Conservation (phyloP, 164 flowering plant genomes). For the Amborella trichopoda region DNA sequence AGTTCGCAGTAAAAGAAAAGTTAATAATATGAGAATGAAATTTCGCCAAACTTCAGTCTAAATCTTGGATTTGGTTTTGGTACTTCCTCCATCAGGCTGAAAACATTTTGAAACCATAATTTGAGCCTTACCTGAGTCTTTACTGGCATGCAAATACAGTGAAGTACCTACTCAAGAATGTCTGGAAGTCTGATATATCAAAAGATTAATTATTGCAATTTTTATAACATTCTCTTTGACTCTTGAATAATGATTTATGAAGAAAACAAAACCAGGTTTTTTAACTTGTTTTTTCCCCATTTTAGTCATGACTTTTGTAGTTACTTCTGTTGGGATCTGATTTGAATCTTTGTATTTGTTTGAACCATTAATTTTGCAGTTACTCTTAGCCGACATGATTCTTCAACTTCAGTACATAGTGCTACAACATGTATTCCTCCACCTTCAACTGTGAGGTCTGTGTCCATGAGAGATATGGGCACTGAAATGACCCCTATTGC, state of each 20-base stretch:
- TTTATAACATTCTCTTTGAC: neutral
- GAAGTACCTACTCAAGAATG: too few species aligned
- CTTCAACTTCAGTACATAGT: conserved; percentile 40
- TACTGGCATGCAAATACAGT: neutral
- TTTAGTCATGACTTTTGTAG: neutral
- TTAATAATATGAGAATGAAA: neutral
- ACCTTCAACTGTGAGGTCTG: conserved; percentile 74
- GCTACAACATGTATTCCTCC: conserved; percentile 45
- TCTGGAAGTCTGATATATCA: too few species aligned
- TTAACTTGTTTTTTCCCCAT: neutral
- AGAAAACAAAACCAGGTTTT: neutral
- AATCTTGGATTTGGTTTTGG: neutral
- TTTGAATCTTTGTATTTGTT: neutral
- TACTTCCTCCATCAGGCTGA: neutral
- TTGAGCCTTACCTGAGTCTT: neutral
- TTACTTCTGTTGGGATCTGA: neutral
- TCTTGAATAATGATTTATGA: neutral
- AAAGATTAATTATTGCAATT: neutral
- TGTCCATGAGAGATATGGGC: conserved; percentile 98
- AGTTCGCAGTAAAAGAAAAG: too few species aligned
- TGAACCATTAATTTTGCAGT: conserved; percentile 25
- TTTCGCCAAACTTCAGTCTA: neutral
- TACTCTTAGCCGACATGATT: conserved; percentile 57
- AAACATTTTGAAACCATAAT: neutral
- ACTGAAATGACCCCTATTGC: conserved; percentile 95